Conservation (phyloP, 805 yeast species). For the Starmerella apicola region DNA sequence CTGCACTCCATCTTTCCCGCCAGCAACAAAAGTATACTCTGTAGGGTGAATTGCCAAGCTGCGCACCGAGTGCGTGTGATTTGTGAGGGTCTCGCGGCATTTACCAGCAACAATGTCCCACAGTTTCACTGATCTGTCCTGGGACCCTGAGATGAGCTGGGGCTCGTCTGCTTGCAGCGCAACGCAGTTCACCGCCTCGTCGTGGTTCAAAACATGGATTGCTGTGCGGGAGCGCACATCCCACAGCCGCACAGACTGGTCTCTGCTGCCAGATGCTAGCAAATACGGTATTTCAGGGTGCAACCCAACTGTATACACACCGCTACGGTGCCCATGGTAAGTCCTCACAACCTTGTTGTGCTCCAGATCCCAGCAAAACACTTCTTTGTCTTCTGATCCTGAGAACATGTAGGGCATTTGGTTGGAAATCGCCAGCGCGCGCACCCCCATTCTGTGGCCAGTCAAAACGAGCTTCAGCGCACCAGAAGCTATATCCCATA, state of each 20-base stretch:
- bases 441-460: slow-evolving; percentile 83
- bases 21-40: slow-evolving; percentile 66
- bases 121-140: slow-evolving; percentile 72
- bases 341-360: slow-evolving; percentile 68
- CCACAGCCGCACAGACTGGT: slow-evolving; percentile 80
- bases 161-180: slow-evolving; percentile 64
- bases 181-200: slow-evolving; percentile 59
- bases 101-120: slow-evolving; percentile 85
- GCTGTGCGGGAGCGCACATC: slow-evolving; percentile 73
- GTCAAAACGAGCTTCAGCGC: slow-evolving; percentile 61
- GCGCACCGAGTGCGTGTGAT: slow-evolving; percentile 73
- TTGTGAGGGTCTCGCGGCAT: slow-evolving; percentile 60
- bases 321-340: slow-evolving; percentile 89
- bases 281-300: slow-evolving; percentile 75
- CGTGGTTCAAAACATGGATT: slow-evolving; percentile 64
- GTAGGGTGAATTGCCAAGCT: slow-evolving; percentile 55
- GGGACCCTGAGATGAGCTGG: slow-evolving; percentile 69
- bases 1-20: slow-evolving; percentile 66
- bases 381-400: slow-evolving; percentile 85
- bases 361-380: slow-evolving; percentile 94
- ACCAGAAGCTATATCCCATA: slow-evolving; percentile 79
- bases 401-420: slow-evolving; percentile 81
- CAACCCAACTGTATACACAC: slow-evolving; percentile 68
- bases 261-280: slow-evolving; percentile 79
- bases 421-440: slow-evolving; percentile 60